Base-by-base conservation (phyloP, 2,329 filamentous ascomycete species). In the Stachybotrys elegans region DNA sequence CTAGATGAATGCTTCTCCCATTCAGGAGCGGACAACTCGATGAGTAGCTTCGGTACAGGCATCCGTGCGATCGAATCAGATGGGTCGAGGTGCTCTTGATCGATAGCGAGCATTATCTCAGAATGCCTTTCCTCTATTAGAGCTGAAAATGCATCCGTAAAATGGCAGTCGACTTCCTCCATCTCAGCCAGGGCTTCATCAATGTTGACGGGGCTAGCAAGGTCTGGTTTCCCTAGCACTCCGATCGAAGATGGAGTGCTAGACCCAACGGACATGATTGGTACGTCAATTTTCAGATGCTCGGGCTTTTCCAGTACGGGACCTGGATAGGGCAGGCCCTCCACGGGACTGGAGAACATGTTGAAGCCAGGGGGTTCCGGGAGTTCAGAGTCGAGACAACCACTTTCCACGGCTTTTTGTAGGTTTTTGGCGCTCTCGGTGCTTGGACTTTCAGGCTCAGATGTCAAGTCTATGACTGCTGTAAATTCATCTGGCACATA, bases 401-500 rank as follows among this genome's bases (percentile, higher is more conserved):
- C 53, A 21, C 40, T 20, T 25, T 43, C 23, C 4, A 47, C 12
- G 11, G 35, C 40, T 25, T 43, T 40, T 36, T 54, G 36, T 6
- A 56, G 14, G 23, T 42, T 37, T 9, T 43, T 21, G 35, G 44
- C 37, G 2, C 32, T 19, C 2, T 21, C 4, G 4, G 45, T 39
- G 6, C 37, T n/a, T 3, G 61, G 59, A 19, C 51, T 66, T 13
- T 35, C 47, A 12, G 64, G 59, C 3, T 63, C 61, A 0, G 62
- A 62, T 22, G 57, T 57, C 1, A 60, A 43, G 27, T 62, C 57
- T 4, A 67, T 54, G 4, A 51, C 14, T 6, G 51, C 47, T 20
- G 46, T 46, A 1, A 48, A 44, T 2, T 41, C 31, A 7, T 45
- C 34, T 1, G 57, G 60, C n/a, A 58, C 22, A 40, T 55, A 61